Evolutionary conservation across 495 filamentous ascomycete genomes (phyloP).

Genomic region (Xylaria grammica): DNA sequence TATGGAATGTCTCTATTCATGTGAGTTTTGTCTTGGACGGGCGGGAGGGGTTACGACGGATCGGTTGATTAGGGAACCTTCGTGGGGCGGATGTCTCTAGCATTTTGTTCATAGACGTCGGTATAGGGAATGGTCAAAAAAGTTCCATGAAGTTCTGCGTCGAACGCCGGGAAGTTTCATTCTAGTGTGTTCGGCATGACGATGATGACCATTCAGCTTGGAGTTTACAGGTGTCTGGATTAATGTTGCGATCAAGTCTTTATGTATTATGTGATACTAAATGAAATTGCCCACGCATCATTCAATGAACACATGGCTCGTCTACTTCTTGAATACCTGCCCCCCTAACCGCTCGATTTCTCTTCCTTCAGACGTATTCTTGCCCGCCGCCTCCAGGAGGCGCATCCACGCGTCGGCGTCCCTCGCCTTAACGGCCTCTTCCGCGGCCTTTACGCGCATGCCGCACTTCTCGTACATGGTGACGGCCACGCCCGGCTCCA

Average conservation of each 20-base stretch:
- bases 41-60: conserved; percentile 2
- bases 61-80: conserved; percentile 17
- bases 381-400: conserved; percentile 52
- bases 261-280: no score
- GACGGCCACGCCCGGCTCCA: conserved; percentile 66
- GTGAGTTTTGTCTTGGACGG: conserved; percentile 8
- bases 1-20: conserved; percentile 15
- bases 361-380: conserved; percentile 46
- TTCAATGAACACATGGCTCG: no score
- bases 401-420: conserved; percentile 66
- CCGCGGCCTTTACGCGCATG: conserved; percentile 85
- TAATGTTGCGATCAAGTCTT: not conserved
- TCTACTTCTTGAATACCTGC: conserved; percentile 49
- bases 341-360: conserved; percentile 53
- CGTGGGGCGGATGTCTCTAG: conserved; percentile 16
- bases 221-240: not conserved
- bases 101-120: conserved; percentile 28
- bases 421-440: conserved; percentile 85
- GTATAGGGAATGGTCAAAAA: conserved; percentile 26
- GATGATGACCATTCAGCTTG: not conserved
- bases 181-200: not conserved
- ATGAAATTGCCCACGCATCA: no score
- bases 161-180: not conserved
- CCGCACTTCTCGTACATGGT: conserved; percentile 98
- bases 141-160: conserved; percentile 5